Base-by-base conservation (phyloP, 2,329 filamentous ascomycete species). In the Gnomoniopsis smithogilvyi region DNA sequence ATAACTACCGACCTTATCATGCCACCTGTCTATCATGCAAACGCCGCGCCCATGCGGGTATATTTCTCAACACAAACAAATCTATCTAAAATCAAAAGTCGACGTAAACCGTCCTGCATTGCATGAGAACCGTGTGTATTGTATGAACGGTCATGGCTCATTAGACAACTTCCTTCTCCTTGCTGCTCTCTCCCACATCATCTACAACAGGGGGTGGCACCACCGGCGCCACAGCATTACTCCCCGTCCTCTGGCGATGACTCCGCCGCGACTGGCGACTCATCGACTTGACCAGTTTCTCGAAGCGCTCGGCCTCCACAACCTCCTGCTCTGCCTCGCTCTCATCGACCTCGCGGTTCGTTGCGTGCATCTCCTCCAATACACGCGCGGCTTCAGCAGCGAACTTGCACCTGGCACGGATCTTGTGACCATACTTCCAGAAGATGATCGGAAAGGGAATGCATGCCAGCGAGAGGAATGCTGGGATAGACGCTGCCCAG, bases 401-500 rank as follows among this genome's bases (percentile, higher is more conserved):
- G 30, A 56, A 75, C 51, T 71, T 68, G 65, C 72, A 74, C 57
- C 66, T 67, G 19, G 66, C 67, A 58, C 73, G 68, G 53, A 75
- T 68, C 53, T 56, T 64, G 63, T 72, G 72, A 19, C 73, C 73
- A 61, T 74, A 74, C 47, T 68, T 69, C 64, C 72, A 73, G 52
- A 74, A 74, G 12, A 73, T 45, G 45, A 69, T 68, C 26, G 74
- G 74, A 55, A 76, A 74, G 6, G 74, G 74, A 59, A 72, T 70
- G 71, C 77, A 74, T 6, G 65, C 66, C 24, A 77, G 59, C 1
- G 73, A 70, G 49, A 77, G 63, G 64, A 76, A 76, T 8, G 70
- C 74, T 21, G 77, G 64, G 6, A 77, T 61, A 57, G 65, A 70
- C n/a, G 72, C 14, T 80, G 61, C 61, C 61, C 62, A 63, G 45